These are phyloP conservation scores for Diaporthe ampelina DNA, from an alignment of 2,329 filamentous ascomycete genomes.

Conservation along the genomic window DNA sequence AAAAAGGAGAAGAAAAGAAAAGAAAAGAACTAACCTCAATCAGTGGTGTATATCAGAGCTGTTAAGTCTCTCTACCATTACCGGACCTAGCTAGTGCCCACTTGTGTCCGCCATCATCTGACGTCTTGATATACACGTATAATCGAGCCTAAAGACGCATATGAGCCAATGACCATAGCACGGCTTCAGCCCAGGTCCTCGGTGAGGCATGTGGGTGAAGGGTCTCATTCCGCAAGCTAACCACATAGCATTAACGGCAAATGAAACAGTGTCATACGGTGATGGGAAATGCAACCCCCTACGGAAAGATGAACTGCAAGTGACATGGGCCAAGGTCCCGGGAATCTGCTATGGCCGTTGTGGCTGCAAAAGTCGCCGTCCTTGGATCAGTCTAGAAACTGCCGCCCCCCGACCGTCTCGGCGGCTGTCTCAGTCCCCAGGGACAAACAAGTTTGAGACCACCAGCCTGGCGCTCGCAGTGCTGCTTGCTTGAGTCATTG, in stretches of 20 bases:
- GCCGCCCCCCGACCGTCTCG: constrained; percentile 18
- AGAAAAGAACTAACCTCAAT: not conserved
- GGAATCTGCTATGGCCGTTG: not conserved
- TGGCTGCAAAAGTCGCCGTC: not conserved
- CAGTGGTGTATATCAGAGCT: not conserved
- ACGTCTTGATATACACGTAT: not conserved
- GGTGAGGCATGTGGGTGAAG: not conserved
- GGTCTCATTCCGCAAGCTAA: not conserved
- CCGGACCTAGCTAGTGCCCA: not conserved
- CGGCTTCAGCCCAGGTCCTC: not conserved
- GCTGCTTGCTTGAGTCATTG: constrained; percentile 14
- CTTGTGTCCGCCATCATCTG: not conserved
- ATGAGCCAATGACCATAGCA: not conserved
- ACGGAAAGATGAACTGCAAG: constrained; percentile 10
- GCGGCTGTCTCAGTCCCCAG: constrained; percentile 22
- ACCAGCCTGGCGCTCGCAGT: not conserved
- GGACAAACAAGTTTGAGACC: constrained; percentile 28
- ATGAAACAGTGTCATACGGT: not conserved
- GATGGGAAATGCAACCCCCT: constrained; percentile 19
- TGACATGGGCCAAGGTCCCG: constrained; percentile 26
- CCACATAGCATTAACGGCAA: not conserved
- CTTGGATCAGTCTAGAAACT: constrained; percentile 13
- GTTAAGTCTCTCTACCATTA: not conserved
- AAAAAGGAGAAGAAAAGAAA: too few relatives aligned
- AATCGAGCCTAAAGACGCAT: not conserved